Evolutionary conservation across 2,329 filamentous ascomycete genomes (phyloP).

Genomic region (Penicillium corylophilum): DNA sequence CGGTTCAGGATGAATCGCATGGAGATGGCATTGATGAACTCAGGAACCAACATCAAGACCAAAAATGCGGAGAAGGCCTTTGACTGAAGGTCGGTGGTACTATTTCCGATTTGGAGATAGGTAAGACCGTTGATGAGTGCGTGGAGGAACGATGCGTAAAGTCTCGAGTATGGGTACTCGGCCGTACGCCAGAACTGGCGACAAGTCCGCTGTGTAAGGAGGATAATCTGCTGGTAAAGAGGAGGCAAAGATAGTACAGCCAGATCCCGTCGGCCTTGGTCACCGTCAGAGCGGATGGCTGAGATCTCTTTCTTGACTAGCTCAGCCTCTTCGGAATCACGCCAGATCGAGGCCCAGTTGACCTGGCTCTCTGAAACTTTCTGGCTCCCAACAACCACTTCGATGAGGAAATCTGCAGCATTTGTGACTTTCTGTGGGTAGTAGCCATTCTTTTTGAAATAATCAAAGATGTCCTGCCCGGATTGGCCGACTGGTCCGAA

Average conservation of each 20-base stretch:
- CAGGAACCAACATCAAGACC: conserved; percentile 62
- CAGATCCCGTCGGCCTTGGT: conserved; percentile 33
- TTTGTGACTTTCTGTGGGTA: conserved; percentile 61
- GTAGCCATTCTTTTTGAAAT: conserved; percentile 62
- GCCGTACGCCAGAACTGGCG: conserved; percentile 70
- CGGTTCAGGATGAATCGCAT: conserved; percentile 70
- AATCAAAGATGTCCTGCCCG: conserved; percentile 61
- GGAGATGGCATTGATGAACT: conserved; percentile 67
- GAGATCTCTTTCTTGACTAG: conserved; percentile 62
- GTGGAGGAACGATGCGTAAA: conserved; percentile 66
- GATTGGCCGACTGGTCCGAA: conserved; percentile 66
- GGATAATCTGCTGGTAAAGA: conserved; percentile 58
- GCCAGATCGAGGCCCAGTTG: conserved; percentile 70
- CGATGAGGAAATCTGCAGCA: conserved; percentile 60
- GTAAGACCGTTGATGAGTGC: conserved; percentile 73
- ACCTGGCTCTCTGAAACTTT: conserved; percentile 52
- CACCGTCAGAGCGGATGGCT: conserved; percentile 50
- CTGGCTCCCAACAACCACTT: conserved; percentile 56
- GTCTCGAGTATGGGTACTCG: conserved; percentile 70
- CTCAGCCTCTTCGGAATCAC: conserved; percentile 57
- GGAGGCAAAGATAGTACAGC: conserved; percentile 43
- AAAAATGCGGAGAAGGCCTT: conserved; percentile 68
- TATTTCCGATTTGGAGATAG: conserved; percentile 66
- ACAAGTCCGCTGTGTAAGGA: conserved; percentile 68
- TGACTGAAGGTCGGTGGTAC: conserved; percentile 64